These are phyloP conservation scores for Sporobolomyces pararoseus DNA, from an alignment of 768 basidiomycete genomes.

Conservation along the genomic window DNA sequence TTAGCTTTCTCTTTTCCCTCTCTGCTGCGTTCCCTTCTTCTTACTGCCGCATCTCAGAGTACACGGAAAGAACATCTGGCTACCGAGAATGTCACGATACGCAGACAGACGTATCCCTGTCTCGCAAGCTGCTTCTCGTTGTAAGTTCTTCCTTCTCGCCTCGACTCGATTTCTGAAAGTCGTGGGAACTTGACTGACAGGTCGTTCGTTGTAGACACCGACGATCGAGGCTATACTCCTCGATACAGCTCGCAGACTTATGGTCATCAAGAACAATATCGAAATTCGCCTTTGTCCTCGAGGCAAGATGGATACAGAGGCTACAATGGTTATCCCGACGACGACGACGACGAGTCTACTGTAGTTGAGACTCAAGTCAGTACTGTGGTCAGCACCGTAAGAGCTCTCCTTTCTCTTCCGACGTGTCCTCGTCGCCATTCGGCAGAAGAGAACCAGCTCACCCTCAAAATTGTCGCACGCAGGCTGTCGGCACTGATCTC, in stretches of 20 bases:
- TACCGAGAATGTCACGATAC: conserved; percentile 6
- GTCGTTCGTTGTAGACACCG: too few relatives aligned
- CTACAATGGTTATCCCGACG: background rate
- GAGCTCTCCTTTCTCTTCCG: background rate
- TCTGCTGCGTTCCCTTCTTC: too few relatives aligned
- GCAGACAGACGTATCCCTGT: background rate
- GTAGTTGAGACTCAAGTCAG: conserved; percentile 8
- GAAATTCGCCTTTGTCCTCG: too few relatives aligned
- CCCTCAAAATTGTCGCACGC: background rate
- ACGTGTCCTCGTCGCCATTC: too few relatives aligned
- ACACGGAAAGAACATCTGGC: too few relatives aligned
- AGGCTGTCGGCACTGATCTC: conserved; percentile 33
- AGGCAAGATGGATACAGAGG: background rate
- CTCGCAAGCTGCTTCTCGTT: background rate
- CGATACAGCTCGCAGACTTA: too few relatives aligned
- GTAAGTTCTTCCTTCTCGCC: background rate
- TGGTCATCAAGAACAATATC: too few relatives aligned
- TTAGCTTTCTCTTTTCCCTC: background rate
- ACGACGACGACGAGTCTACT: background rate
- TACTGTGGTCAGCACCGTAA: conserved; percentile 15
- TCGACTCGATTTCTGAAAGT: too few relatives aligned
- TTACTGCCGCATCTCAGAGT: too few relatives aligned
- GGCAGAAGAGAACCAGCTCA: background rate
- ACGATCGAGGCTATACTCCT: background rate
- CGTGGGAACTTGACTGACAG: too few relatives aligned